A percentile compares a stretch with the other conserved stretches of the same genome.
These are phyloP conservation scores for Tricholoma hemisulphureum DNA, from an alignment of 768 basidiomycete species.

Conservation along the genomic window DNA sequence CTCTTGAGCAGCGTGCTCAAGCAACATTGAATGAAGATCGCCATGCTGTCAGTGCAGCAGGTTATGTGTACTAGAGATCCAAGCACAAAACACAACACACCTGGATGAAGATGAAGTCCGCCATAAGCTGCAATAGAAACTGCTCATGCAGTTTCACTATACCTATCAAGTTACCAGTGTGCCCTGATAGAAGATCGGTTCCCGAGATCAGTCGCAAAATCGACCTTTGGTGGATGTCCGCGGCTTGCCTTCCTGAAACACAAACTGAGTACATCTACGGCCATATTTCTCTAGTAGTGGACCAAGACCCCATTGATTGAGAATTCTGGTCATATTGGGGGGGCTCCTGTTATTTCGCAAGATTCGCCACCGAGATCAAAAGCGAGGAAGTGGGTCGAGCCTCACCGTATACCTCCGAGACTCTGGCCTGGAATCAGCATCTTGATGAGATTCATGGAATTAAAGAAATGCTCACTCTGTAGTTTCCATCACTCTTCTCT, in stretches of 20 bases:
- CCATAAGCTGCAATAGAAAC: slow-evolving; percentile 41
- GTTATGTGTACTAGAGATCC: background rate
- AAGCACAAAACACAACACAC: slow-evolving; percentile 15
- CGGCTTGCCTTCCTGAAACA: slow-evolving; percentile 25
- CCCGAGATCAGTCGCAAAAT: background rate
- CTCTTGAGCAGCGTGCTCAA: slow-evolving; percentile 42
- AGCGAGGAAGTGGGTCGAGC: background rate
- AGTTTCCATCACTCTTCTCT: slow-evolving; percentile 45
- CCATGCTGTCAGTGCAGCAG: slow-evolving; percentile 39
- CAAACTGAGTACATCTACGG: slow-evolving; percentile 31
- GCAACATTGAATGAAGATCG: slow-evolving; percentile 49
- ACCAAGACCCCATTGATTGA: slow-evolving; percentile 55
- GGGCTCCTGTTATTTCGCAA: slow-evolving; percentile 32
- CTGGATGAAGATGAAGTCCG: slow-evolving; percentile 31
- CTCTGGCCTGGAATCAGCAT: slow-evolving; percentile 23
- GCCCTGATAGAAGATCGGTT: slow-evolving; percentile 28
- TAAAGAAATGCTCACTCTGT: slow-evolving; percentile 34
- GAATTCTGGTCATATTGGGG: slow-evolving; percentile 56
- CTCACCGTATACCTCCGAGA: slow-evolving; percentile 42
- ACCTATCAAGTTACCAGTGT: slow-evolving; percentile 44
- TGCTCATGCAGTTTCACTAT: slow-evolving; percentile 46
- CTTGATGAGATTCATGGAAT: background rate
- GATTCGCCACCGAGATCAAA: background rate
- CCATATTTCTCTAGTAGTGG: slow-evolving; percentile 41
- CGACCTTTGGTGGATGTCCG: background rate